Percentiles rank a stretch among this genome's conserved stretches.
Evolutionary conservation across 257 asterid species (phyloP).

Genomic region (Plectranthus barbatus): DNA sequence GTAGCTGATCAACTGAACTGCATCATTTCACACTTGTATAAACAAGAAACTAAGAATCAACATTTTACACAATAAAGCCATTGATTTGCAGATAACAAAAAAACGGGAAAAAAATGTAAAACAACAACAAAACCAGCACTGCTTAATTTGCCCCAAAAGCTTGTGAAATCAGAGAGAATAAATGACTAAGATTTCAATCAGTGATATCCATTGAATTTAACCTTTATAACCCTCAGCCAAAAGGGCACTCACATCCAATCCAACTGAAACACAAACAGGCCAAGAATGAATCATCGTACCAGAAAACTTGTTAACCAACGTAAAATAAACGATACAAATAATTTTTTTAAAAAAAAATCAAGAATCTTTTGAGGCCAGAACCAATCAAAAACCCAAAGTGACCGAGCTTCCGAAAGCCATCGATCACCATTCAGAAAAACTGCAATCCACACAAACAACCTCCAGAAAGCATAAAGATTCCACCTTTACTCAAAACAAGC

Average conservation of each 20-base stretch:
- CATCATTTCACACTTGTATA: neutral
- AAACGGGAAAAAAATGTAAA: neutral
- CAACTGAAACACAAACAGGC: constrained; percentile 11
- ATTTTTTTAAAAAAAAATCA: neutral
- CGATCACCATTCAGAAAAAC: constrained; percentile 16
- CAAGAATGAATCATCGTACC: neutral
- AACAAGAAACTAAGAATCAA: neutral
- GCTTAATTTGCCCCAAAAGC: neutral
- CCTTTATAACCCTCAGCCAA: constrained; percentile 4
- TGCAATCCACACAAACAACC: constrained; percentile 13
- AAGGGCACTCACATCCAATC: neutral
- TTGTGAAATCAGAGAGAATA: constrained; percentile 2
- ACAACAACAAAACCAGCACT: neutral
- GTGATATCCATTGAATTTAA: neutral
- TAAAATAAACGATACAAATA: neutral
- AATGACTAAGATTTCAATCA: neutral
- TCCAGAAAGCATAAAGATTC: constrained; percentile 19
- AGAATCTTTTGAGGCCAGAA: constrained; percentile 6
- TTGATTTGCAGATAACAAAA: neutral
- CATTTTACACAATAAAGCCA: neutral
- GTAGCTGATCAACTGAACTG: neutral
- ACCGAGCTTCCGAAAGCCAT: constrained; percentile 13
- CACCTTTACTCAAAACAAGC: constrained; percentile 16
- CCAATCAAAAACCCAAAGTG: neutral
- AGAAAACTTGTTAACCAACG: neutral